These are phyloP conservation scores for Nicotiana attenuata DNA, from an alignment of 257 asterid species.

Conservation along the genomic window DNA sequence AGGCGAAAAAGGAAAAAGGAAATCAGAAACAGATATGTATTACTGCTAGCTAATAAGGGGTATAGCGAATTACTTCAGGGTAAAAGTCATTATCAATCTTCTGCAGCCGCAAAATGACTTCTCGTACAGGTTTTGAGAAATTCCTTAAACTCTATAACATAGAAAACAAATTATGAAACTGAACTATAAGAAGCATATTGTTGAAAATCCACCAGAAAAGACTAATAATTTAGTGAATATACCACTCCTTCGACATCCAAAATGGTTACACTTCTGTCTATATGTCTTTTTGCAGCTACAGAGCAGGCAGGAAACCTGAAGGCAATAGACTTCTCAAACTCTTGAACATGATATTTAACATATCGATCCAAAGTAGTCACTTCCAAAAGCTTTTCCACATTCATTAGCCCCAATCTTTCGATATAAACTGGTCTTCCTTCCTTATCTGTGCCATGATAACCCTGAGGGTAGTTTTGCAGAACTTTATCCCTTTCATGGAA, in stretches of 20 bases:
- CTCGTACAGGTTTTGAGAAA: conserved; percentile 44
- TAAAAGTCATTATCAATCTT: conserved; percentile 41
- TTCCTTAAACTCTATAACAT: conserved; percentile 35
- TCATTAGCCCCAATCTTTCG: conserved; percentile 49
- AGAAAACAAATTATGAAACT: background rate
- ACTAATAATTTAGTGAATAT: background rate
- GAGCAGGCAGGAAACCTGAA: conserved; percentile 58
- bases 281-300: conserved; percentile 34
- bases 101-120: conserved; percentile 41
- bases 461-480: conserved; percentile 48
- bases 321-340: conserved; percentile 44
- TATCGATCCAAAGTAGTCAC: conserved; percentile 46
- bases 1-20: background rate
- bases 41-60: background rate
- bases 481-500: conserved; percentile 37
- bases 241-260: conserved; percentile 71
- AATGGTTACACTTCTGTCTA: conserved; percentile 38
- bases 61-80: conserved; percentile 42
- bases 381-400: conserved; percentile 36
- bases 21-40: background rate
- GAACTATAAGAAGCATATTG: background rate
- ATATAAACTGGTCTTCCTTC: conserved; percentile 52
- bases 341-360: conserved; percentile 40
- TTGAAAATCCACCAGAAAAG: background rate
- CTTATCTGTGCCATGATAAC: conserved; percentile 52